phyloP scores from a whole-genome alignment of 352 stramenopile genomes.

The Pythium brassicae region DNA sequence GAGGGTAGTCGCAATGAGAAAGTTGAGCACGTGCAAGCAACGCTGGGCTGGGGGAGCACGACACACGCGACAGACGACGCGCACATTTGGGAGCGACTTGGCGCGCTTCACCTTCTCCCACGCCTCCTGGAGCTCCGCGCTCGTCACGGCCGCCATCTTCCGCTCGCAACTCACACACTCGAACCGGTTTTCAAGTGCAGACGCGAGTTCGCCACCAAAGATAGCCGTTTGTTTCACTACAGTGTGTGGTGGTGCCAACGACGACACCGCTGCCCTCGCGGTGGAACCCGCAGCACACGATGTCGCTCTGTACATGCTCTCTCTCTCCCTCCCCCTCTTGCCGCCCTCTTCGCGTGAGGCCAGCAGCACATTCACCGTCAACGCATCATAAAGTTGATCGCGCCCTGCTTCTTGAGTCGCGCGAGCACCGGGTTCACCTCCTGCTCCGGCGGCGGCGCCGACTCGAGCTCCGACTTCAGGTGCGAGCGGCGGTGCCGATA shows the following conservation, averaged over 20 bases:
- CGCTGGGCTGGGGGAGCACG: no score
- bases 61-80: neutral
- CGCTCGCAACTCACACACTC: no score
- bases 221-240: no score
- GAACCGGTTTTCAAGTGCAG: neutral
- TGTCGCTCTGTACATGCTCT: neutral
- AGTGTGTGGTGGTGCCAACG: no score
- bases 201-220: neutral
- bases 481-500: conserved; percentile 33
- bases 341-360: no score
- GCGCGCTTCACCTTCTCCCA: conserved; percentile 70
- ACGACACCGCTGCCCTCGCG: no score
- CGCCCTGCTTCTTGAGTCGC: conserved; percentile 74
- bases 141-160: conserved; percentile 52
- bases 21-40: no score
- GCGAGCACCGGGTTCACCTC: conserved; percentile 72
- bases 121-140: conserved; percentile 58
- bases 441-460: conserved; percentile 18
- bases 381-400: conserved; percentile 83
- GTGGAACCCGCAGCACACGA: no score
- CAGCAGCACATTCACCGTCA: no score
- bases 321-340: neutral
- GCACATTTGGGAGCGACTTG: conserved; percentile 41
- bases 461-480: conserved; percentile 45
- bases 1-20: no score